Base-by-base conservation (phyloP, 805 yeast genomes). In the Lipomyces chichibuensis region DNA sequence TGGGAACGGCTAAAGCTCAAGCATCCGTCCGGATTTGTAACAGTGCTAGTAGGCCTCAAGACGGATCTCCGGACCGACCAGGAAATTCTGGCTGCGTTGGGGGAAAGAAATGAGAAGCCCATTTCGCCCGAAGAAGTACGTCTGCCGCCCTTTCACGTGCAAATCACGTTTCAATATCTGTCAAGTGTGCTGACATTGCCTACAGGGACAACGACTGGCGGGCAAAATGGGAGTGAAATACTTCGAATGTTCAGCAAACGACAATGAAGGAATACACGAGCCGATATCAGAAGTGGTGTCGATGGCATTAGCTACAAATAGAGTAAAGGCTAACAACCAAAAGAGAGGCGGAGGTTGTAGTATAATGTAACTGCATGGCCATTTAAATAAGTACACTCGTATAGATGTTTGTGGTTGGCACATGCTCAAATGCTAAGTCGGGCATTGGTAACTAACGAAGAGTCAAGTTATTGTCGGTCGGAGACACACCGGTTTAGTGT, bases 161-260 rank as follows among this genome's bases (percentile, higher is more conserved):
- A 11, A 13, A 37, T 11, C 4, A 37, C 43, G 1, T 37, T 17
- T 37, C 43, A 37, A 37, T 37, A 14, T 14, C 43, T 37, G 2
- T 37, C 32, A 29, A 29, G 32, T 29, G 32, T 29, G 32, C 39
- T 37, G 39, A 37, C 49, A 43, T 43, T n/a, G 23, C 23, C 23
- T 43, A 37, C 39, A 43, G 49, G 49, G 49, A 43, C 49, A 43
- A 43, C 49, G 49, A 43, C 49, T 43, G 49, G 49, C 49, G 49
- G n/a, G 23, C 49, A 43, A 43, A n/a, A 43, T n/a, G 49, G 23
- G 49, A 3, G 20, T n/a, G 23, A 43, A 43, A 43, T 43, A 43
- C 49, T 43, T 43, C 9, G 49, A 43, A 43, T 43, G 49, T 43
- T 43, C 49, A n/a, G 49, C 49, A 43, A 43, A 17, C 11, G 14